Percentiles rank a stretch among this genome's conserved stretches.
Conservation (phyloP, 148 eudicot genomes). For the Amaranthus palmeri region DNA sequence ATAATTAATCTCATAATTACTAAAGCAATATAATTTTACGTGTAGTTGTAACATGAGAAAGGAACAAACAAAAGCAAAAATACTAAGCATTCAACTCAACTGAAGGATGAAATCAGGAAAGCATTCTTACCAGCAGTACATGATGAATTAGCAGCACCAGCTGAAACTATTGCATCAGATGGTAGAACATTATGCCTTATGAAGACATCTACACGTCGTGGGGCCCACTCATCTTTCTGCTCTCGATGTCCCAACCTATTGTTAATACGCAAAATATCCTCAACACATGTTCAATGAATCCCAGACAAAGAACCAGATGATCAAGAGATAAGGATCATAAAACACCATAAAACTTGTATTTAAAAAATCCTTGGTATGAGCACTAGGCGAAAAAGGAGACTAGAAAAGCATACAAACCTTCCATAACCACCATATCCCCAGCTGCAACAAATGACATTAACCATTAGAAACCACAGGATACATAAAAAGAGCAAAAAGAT, state of each 20-base stretch:
- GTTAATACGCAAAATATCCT: neutral
- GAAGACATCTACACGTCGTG: conserved; percentile 86
- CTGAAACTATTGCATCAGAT: conserved; percentile 80
- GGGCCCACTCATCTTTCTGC: conserved; percentile 88
- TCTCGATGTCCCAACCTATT: conserved; percentile 91
- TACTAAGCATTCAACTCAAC: neutral
- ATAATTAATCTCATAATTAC: neutral
- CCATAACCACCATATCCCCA: conserved; percentile 99
- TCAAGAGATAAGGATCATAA: neutral
- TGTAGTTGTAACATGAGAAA: neutral
- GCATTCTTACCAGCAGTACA: conserved; percentile 82
- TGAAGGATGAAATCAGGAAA: neutral
- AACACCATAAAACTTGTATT: neutral
- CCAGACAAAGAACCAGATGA: neutral
- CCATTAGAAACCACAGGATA: conserved; percentile 9
- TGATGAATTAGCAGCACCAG: conserved; percentile 77
- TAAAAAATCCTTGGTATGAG: neutral
- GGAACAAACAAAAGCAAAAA: neutral
- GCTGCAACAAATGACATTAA: conserved; percentile 34
- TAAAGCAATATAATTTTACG: neutral
- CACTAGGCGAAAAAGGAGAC: neutral
- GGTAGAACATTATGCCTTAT: conserved; percentile 80
- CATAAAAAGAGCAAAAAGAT: neutral
- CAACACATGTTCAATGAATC: conserved; percentile 7
- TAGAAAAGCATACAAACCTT: conserved; percentile 49